A percentile compares a stretch with the other conserved stretches of the same genome.
phyloP scores from a whole-genome alignment of 2,329 filamentous ascomycete species.

The Microascus cirrosus region DNA sequence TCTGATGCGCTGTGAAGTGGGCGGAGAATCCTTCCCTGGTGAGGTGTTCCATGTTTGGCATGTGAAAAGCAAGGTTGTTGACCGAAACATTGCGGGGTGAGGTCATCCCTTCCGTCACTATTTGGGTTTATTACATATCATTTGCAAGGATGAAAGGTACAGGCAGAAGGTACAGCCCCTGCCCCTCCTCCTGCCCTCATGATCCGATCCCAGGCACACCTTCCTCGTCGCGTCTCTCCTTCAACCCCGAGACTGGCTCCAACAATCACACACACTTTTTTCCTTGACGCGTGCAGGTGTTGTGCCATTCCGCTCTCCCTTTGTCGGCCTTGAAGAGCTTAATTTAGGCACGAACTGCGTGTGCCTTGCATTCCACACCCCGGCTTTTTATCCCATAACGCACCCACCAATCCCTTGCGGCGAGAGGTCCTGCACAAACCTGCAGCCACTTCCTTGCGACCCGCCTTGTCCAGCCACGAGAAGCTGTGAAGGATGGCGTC shows the following conservation, averaged over 20 bases:
- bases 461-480: neutral
- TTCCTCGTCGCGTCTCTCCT: neutral
- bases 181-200: neutral
- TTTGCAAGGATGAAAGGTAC: neutral
- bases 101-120: neutral
- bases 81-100: neutral
- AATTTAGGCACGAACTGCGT: neutral
- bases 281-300: too few relatives aligned
- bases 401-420: neutral
- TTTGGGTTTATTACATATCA: neutral
- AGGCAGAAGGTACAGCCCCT: neutral
- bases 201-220: neutral
- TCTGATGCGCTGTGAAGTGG: neutral
- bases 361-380: neutral
- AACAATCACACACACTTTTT: too few relatives aligned
- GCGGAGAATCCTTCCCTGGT: neutral
- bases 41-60: neutral
- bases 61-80: neutral
- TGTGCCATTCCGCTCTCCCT: neutral
- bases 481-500: slow-evolving; percentile 43
- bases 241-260: too few relatives aligned
- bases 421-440: neutral
- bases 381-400: neutral
- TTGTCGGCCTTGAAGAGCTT: too few relatives aligned
- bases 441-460: neutral